Evolutionary conservation across 352 stramenopile species (phyloP).

Genomic region (Phytophthora rubi): DNA sequence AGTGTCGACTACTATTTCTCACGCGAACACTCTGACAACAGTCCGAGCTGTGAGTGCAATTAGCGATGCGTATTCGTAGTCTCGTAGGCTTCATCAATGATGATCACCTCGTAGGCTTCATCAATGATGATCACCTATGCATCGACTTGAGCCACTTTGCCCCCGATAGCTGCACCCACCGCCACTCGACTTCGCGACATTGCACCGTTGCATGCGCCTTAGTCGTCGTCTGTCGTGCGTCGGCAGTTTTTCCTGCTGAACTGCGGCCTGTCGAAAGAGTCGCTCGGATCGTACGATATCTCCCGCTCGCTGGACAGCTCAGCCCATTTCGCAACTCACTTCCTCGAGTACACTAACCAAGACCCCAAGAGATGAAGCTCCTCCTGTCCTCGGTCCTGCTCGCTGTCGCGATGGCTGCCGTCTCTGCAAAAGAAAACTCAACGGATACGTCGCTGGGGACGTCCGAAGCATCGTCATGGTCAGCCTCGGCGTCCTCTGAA

Average conservation of each 20-base stretch:
- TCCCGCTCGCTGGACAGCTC: neutral
- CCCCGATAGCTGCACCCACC: neutral
- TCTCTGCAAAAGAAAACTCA: conserved; percentile 8
- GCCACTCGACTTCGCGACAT: neutral
- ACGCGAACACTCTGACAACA: neutral
- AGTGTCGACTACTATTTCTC: neutral
- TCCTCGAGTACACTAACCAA: neutral
- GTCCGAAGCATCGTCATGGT: neutral
- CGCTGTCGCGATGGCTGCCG: conserved; percentile 27
- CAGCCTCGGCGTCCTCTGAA: conserved; percentile 11
- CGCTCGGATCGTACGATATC: conserved; percentile 1
- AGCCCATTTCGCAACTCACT: conserved; percentile 33
- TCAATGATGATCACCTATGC: neutral
- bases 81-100: neutral
- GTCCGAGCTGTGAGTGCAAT: neutral
- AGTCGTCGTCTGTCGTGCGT: conserved; percentile 6
- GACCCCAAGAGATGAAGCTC: conserved; percentile 41
- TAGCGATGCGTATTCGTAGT: neutral
- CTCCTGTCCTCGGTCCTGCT: conserved; percentile 39
- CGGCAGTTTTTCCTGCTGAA: conserved; percentile 11
- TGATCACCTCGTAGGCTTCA: neutral
- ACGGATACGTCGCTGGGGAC: conserved; percentile 11
- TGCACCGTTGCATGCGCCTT: neutral
- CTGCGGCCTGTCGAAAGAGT: neutral
- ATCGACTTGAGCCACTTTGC: neutral